A percentile compares a stretch with the other conserved stretches of the same genome.
Evolutionary conservation across 2,329 filamentous ascomycete species (phyloP).

Genomic region (Fusarium sp.): DNA sequence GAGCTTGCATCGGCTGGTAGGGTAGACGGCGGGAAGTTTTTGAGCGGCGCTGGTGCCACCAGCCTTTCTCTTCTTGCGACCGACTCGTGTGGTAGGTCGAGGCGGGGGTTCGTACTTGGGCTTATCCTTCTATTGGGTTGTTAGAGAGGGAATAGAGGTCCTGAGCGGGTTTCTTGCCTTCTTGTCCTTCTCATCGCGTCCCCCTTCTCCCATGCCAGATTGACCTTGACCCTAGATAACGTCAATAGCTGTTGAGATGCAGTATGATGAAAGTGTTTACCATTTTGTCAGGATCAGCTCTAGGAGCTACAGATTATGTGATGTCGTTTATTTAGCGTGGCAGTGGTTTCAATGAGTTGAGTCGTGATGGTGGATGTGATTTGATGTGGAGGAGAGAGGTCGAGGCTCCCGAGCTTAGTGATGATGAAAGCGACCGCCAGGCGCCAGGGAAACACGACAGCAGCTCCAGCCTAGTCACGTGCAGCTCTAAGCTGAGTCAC

Average conservation of each 20-base stretch:
- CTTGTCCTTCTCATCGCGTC: slow-evolving; percentile 89
- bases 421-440: slow-evolving; percentile 48
- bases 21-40: slow-evolving; percentile 93
- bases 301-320: slow-evolving; percentile 32
- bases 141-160: slow-evolving; percentile 23
- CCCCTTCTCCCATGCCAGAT: slow-evolving; percentile 86
- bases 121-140: slow-evolving; percentile 84
- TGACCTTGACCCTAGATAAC: slow-evolving; percentile 76
- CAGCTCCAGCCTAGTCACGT: slow-evolving; percentile 46
- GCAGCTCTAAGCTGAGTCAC: slow-evolving; percentile 8
- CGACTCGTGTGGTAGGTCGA: slow-evolving; percentile 94
- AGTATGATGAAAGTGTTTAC: slow-evolving; percentile 28
- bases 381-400: slow-evolving; percentile 37
- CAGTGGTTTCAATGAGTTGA: slow-evolving; percentile 11
- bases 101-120: slow-evolving; percentile 99
- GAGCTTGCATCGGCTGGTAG: slow-evolving; percentile 96
- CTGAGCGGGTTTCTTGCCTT: slow-evolving; percentile 67
- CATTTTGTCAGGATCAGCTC: slow-evolving; percentile 48
- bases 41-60: slow-evolving; percentile 92
- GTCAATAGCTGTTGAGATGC: slow-evolving; percentile 24
- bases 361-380: slow-evolving; percentile 30
- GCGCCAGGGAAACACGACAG: slow-evolving; percentile 58
- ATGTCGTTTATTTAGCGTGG: slow-evolving; percentile 2
- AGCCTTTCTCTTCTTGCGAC: slow-evolving; percentile 97
- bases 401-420: slow-evolving; percentile 43